Conservation (phyloP, 805 yeast species). For the Candida coleopterorum region DNA sequence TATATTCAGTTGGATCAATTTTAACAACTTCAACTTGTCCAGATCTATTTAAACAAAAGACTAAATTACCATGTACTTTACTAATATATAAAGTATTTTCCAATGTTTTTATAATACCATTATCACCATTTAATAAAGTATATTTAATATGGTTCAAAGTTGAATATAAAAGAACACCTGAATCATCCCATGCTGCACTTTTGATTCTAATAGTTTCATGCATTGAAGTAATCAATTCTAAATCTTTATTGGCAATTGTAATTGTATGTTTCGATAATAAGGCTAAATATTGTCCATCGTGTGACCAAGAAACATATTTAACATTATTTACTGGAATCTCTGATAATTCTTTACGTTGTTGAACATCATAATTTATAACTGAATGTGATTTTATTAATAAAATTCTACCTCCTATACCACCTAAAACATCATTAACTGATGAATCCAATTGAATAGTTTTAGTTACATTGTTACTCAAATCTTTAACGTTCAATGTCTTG, state of each 20-base stretch:
- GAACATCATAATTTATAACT: constrained; percentile 85
- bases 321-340: constrained; percentile 70
- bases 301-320: constrained; percentile 86
- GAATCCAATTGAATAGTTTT: constrained; percentile 71
- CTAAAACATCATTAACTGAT: constrained; percentile 64
- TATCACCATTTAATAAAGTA: constrained; percentile 88
- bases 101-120: constrained; percentile 89
- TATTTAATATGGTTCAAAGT: constrained; percentile 95
- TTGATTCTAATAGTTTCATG: constrained; percentile 96
- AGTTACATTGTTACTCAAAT: constrained; percentile 75
- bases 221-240: constrained; percentile 75
- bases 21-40: constrained; percentile 75
- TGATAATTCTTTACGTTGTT: constrained; percentile 76
- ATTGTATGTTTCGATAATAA: constrained; percentile 88
- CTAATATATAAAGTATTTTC: constrained; percentile 83
- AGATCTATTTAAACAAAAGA: constrained; percentile 77
- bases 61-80: constrained; percentile 62
- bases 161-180: constrained; percentile 85
- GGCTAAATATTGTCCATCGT: constrained; percentile 83
- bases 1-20: constrained; percentile 95
- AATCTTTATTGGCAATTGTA: constrained; percentile 75
- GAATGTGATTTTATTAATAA: constrained; percentile 66
- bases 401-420: constrained; percentile 80
- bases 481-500: constrained; percentile 75
- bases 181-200: constrained; percentile 96